Conservation (phyloP, 257 asterid species). For the Paraleonurus japonicus region DNA sequence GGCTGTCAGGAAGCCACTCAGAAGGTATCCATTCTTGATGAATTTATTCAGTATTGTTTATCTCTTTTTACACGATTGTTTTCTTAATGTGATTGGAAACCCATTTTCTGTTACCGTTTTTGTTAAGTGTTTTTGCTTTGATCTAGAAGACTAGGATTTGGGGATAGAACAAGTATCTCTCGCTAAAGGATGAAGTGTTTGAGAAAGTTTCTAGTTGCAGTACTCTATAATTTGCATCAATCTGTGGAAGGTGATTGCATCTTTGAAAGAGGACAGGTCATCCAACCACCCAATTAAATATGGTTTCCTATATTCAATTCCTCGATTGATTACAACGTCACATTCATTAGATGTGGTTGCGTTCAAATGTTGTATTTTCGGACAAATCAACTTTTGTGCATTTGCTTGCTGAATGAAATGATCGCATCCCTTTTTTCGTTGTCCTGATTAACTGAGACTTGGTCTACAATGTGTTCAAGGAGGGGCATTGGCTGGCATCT, state of each 20-base stretch:
- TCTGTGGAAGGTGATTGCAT: not conserved
- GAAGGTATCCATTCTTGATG: conserved; percentile 51
- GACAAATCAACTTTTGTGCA: not conserved
- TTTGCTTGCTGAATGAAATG: not conserved
- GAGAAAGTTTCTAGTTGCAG: not conserved
- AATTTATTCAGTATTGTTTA: not conserved
- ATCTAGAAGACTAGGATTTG: not conserved
- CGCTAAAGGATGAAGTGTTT: not conserved
- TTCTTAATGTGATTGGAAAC: not conserved
- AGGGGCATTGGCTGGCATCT: conserved; percentile 96
- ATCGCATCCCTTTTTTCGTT: not conserved
- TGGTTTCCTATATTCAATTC: no score
- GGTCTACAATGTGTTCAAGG: conserved; percentile 41
- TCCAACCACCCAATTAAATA: not conserved
- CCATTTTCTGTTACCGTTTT: not conserved
- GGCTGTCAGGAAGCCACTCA: conserved; percentile 77
- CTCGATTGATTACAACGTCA: not conserved
- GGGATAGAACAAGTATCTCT: not conserved
- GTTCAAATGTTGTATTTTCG: not conserved
- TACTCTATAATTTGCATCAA: not conserved
- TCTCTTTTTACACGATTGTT: not conserved
- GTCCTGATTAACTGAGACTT: not conserved
- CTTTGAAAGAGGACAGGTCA: not conserved
- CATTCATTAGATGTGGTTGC: not conserved
- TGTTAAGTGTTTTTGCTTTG: not conserved